Evolutionary conservation across 495 filamentous ascomycete genomes (phyloP), one percentile per base, ranked within the genome.

Genomic region (Rhizodiscina lignyota): DNA sequence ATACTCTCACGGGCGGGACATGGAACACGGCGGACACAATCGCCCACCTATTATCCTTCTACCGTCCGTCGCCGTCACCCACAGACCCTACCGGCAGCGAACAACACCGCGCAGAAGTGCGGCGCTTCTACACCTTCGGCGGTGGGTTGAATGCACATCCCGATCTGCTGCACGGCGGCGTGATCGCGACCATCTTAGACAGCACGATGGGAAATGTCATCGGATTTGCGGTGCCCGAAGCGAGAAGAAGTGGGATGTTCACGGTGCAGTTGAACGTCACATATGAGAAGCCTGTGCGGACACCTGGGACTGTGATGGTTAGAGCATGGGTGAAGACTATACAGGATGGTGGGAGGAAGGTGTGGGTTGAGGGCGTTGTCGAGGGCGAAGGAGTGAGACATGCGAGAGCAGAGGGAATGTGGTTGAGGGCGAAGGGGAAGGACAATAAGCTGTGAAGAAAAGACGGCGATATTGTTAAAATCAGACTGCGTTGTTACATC

Each of bases 21-120:
- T 36, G 34, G 34, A 36, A 36, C 20, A 36, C 34, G 19, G 34
- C 13, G 19, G 34, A 30, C 19, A 36, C 34, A 6, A 36, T 36
- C 34, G 27, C 22, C 10, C 10, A 36, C 10, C 34, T 36, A 10
- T 4, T 36, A 4, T 5, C 20, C 4, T 10, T 36, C 11, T 27
- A n/a, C 19, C 34, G 34, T 18, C 34, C 20, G 5, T 10, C n/a
- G 5, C 4, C 4, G 8, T 24, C 19, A 18, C 12, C 5, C 21
- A 30, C 34, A 3, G 13, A 18, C 18, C 34, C 19, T 11, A 5
- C 18, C 34, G 5, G 34, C 8, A n/a, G n/a, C n/a, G n/a, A n/a
- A n/a, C n/a, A n/a, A n/a, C n/a, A n/a, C n/a, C n/a, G n/a, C n/a
- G n/a, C n/a, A n/a, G 24, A 36, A 28, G 20, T 20, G 11, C 34